Percentiles rank a stretch among this genome's conserved stretches.
phyloP scores from a whole-genome alignment of 768 basidiomycete genomes.

The Chalciporus chontae region DNA sequence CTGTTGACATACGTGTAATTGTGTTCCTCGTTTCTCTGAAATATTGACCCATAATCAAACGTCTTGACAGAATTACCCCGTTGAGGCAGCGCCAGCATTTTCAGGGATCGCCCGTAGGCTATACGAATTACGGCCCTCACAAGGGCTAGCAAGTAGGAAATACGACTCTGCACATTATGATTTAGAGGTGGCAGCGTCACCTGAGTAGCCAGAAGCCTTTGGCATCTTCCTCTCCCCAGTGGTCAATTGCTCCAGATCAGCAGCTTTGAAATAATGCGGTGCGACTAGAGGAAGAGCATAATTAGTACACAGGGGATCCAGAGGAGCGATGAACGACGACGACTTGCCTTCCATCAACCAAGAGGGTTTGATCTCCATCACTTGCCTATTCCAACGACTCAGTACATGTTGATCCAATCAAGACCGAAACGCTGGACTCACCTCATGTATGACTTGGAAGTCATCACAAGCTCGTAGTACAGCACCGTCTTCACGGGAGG shows the following conservation, averaged over 20 bases:
- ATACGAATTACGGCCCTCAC: not conserved
- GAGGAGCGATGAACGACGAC: not conserved
- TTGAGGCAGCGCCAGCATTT: no score
- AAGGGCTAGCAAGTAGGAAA: no score
- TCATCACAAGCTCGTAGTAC: constrained; percentile 98
- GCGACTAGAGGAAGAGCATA: constrained; percentile 55
- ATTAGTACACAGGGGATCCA: not conserved
- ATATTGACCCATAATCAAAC: no score
- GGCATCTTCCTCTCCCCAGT: constrained; percentile 93
- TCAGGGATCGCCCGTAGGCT: no score
- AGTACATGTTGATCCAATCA: not conserved
- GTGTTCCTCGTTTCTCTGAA: not conserved
- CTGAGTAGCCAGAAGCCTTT: constrained; percentile 51
- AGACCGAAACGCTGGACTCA: constrained; percentile 24
- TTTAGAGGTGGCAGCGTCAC: constrained; percentile 6
- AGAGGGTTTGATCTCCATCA: constrained; percentile 96
- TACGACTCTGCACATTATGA: constrained; percentile 1
- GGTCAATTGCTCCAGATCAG: constrained; percentile 76
- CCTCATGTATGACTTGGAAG: constrained; percentile 95
- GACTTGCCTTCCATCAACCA: constrained; percentile 87
- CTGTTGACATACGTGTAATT: not conserved
- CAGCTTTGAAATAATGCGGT: constrained; percentile 92
- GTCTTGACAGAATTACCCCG: no score
- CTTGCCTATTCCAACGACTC: constrained; percentile 51
- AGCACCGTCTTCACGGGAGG: constrained; percentile 87